Evolutionary conservation across 129 eudicot species (phyloP).

Genomic region (Flaveria ramosissima): DNA sequence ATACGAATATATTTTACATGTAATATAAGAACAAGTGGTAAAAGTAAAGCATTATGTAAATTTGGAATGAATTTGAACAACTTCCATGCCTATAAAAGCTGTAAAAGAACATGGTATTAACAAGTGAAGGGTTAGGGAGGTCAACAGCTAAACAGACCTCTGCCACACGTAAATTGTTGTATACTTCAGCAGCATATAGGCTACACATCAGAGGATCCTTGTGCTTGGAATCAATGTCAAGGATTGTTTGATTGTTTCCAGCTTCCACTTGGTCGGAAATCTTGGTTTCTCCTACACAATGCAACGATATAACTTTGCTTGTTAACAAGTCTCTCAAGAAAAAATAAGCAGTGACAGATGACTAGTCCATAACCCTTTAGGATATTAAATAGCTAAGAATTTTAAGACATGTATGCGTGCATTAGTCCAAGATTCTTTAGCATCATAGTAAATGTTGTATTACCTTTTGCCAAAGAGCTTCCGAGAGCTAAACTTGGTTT

Average conservation of each 20-base stretch:
- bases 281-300: slow-evolving; percentile 41
- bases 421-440: neutral
- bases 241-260: slow-evolving; percentile 39
- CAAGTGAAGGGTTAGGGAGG: slow-evolving; percentile 1
- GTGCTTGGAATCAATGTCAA: slow-evolving; percentile 67
- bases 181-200: slow-evolving; percentile 75
- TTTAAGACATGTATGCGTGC: neutral
- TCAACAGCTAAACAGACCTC: slow-evolving; percentile 62
- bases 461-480: slow-evolving; percentile 31
- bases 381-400: slow-evolving; percentile 6
- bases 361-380: neutral
- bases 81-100: neutral
- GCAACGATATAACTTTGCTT: neutral
- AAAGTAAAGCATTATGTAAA: neutral
- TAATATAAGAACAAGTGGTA: neutral
- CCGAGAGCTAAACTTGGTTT: slow-evolving; percentile 31
- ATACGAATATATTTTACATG: neutral
- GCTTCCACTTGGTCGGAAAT: slow-evolving; percentile 38
- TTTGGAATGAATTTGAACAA: neutral
- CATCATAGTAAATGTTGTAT: neutral
- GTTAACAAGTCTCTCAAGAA: slow-evolving; percentile 12
- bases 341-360: slow-evolving; percentile 16
- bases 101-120: slow-evolving; percentile 18
- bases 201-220: slow-evolving; percentile 87
- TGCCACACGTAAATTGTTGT: slow-evolving; percentile 48